phyloP scores from a whole-genome alignment of 2,329 filamentous ascomycete genomes.

The Colletotrichum limetticola region DNA sequence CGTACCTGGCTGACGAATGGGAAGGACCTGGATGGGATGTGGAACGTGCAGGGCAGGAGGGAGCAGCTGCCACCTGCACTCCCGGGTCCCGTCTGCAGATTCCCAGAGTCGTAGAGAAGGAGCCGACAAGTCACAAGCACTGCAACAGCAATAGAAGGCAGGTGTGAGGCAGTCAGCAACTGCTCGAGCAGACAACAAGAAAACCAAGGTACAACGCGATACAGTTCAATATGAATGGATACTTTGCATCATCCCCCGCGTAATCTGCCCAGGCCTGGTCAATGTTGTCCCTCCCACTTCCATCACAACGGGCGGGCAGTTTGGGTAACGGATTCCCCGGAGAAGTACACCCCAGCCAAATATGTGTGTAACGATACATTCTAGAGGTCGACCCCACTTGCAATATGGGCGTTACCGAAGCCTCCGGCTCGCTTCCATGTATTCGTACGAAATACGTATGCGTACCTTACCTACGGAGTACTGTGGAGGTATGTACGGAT shows the following conservation, averaged over 20 bases:
- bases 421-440: constrained; percentile 10
- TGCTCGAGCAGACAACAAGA: not conserved
- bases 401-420: constrained; percentile 32
- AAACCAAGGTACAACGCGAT: not conserved
- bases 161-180: too few relatives aligned
- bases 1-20: constrained; percentile 17
- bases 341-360: not conserved
- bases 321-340: not conserved
- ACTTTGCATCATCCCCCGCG: not conserved
- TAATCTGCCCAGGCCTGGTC: not conserved
- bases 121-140: too few relatives aligned
- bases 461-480: too few relatives aligned
- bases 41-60: not conserved
- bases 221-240: not conserved
- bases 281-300: not conserved
- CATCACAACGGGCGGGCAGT: not conserved
- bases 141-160: too few relatives aligned
- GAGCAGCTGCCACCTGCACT: not conserved
- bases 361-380: not conserved
- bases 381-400: not conserved
- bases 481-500: too few relatives aligned
- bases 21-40: not conserved
- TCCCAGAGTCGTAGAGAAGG: too few relatives aligned
- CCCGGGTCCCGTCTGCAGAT: too few relatives aligned
- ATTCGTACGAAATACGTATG: not conserved